Evolutionary conservation across 2,329 filamentous ascomycete genomes (phyloP), one percentile per base, ranked within the genome.

Genomic region (Calycina marina): DNA sequence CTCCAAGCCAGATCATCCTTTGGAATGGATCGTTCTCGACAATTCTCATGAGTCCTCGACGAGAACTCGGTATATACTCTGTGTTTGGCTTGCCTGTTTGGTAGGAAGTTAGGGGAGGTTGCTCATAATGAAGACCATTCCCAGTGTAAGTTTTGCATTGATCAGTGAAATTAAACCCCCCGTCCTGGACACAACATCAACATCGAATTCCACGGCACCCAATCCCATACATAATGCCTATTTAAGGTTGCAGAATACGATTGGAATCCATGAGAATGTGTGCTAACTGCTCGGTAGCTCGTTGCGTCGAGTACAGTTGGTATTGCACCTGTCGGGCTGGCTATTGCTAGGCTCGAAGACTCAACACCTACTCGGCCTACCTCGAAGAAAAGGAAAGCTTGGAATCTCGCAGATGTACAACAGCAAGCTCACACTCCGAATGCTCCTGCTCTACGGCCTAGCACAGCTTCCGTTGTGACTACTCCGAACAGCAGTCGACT

Each of bases 281-380:
- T 32, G 22, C 36, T 47, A 30, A 28, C 27, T 17, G 29, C 35
- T 34, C 18, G 31, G 36, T 37, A 55, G 52, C 50, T 55, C 36
- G 45, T 55, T 42, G 52, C 51, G 17, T 49, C 50, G 31, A 54
- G 51, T 42, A 54, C 51, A 16, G 50, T 55, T 27, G 52, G 50
- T 22, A 41, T 53, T 36, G 52, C 51, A 33, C 50, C 48, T 12
- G 44, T 46, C 10, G 51, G 52, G 24, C 37, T 55, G 25, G 49
- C 43, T 26, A 44, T 55, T 14, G 52, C 46, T 29, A 47, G 45
- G 36, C 46, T 45, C 30, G 50, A 53, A 34, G 40, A 28, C 30
- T 39, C 45, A 16, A 30, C 43, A 17, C 33, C 44, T 25, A 30
- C 29, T 25, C 45, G 48, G 30, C 44, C 49, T 22, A 37, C 45